Evolutionary conservation across 78 protist species (phyloP).

Genomic region (Cavenderia fasciculata): DNA sequence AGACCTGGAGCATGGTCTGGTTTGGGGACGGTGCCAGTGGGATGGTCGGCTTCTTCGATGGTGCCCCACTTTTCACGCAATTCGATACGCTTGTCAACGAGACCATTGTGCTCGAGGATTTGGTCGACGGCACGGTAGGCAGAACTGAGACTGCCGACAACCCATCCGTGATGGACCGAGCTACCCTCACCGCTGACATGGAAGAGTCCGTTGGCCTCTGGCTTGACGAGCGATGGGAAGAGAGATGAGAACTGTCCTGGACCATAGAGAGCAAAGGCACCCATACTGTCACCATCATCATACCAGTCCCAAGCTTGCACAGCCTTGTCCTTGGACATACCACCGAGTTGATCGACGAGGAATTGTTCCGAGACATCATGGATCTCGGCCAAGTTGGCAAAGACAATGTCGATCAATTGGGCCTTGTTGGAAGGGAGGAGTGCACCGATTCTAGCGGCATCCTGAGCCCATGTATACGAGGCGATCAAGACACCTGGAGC

Average conservation of each 20-base stretch:
- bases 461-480: constrained; percentile 11
- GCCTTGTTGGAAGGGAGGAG: neutral
- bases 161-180: constrained; percentile 30
- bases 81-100: neutral
- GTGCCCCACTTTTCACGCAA: constrained; percentile 25
- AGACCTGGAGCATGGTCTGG: no score
- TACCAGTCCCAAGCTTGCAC: constrained; percentile 25
- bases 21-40: no score
- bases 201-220: constrained; percentile 20
- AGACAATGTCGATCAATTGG: neutral
- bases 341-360: neutral
- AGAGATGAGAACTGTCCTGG: constrained; percentile 11
- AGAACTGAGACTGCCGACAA: constrained; percentile 14
- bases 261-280: constrained; percentile 25
- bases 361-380: neutral
- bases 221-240: neutral
- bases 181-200: constrained; percentile 27
- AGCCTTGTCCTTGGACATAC: no score
- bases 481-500: neutral
- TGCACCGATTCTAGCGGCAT: neutral
- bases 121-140: constrained; percentile 37
- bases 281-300: constrained; percentile 3
- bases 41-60: constrained; percentile 10
- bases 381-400: neutral
- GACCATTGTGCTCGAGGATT: neutral